Evolutionary conservation across 768 basidiomycete species (phyloP).

Genomic region (Macrolepiota albuminosa): DNA sequence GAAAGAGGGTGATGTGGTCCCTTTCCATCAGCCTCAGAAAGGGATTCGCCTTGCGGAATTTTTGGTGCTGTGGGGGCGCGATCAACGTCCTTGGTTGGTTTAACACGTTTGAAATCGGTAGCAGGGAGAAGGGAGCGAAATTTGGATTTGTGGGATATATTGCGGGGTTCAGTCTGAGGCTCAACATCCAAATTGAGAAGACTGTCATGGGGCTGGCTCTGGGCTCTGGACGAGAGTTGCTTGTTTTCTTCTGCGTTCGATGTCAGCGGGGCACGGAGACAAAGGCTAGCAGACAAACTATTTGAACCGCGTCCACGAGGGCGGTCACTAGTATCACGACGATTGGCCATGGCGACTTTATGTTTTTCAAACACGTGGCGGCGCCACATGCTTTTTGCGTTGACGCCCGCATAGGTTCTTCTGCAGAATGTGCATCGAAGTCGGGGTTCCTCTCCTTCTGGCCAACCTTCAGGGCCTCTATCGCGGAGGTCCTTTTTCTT

Average conservation of each 20-base stretch:
- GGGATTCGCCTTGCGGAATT: constrained; percentile 21
- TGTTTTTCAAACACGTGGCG: constrained; percentile 88
- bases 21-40: constrained; percentile 15
- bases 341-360: constrained; percentile 86
- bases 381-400: constrained; percentile 91
- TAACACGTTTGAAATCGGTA: constrained; percentile 20
- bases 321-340: constrained; percentile 65
- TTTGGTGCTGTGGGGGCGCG: constrained; percentile 18
- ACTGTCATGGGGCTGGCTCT: constrained; percentile 37
- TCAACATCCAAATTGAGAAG: constrained; percentile 36
- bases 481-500: constrained; percentile 78
- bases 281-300: constrained; percentile 40
- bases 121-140: constrained; percentile 33
- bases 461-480: constrained; percentile 65
- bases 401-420: constrained; percentile 79
- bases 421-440: constrained; percentile 83
- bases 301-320: constrained; percentile 59
- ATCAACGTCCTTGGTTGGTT: constrained; percentile 13
- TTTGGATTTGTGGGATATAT: constrained; percentile 36
- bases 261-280: constrained; percentile 1
- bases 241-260: constrained; percentile 53
- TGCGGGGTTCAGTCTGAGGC: constrained; percentile 32
- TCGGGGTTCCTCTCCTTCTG: constrained; percentile 75
- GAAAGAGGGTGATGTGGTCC: constrained; percentile 16
- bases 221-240: constrained; percentile 22